A percentile compares a stretch with the other conserved stretches of the same genome.
Conservation (phyloP, 371 early-diverging fungal species). For the Lichtheimia ornata region DNA sequence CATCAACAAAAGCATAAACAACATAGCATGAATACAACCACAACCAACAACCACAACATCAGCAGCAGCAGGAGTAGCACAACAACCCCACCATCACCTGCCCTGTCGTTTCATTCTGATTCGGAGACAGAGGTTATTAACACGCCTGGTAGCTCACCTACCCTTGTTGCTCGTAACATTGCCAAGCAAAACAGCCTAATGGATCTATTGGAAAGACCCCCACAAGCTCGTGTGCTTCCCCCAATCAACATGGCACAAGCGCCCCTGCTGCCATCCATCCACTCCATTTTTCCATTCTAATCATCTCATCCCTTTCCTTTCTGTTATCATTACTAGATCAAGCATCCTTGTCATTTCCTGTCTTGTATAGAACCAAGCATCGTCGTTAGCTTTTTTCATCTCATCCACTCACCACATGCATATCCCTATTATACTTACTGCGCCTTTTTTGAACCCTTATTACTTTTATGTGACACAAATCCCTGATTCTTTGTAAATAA, state of each 20-base stretch:
- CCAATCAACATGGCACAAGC: constrained; percentile 30
- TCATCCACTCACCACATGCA: constrained; percentile 7
- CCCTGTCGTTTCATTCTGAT: constrained; percentile 45
- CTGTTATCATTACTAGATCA: neutral
- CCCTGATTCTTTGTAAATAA: constrained; percentile 1
- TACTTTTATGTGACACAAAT: neutral
- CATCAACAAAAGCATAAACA: neutral
- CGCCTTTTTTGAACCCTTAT: no score
- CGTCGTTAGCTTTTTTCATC: neutral
- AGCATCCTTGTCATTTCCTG: constrained; percentile 1
- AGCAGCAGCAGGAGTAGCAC: neutral
- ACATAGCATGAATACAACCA: constrained; percentile 5
- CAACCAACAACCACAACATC: neutral
- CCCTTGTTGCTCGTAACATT: constrained; percentile 22
- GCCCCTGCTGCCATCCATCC: constrained; percentile 26
- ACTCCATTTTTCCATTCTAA: constrained; percentile 34
- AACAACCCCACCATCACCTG: constrained; percentile 44
- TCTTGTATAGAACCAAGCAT: constrained; percentile 1
- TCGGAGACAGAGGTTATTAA: constrained; percentile 38
- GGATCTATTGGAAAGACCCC: constrained; percentile 47
- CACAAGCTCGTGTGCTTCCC: constrained; percentile 50
- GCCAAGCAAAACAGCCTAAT: constrained; percentile 25
- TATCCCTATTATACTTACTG: neutral
- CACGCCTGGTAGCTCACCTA: constrained; percentile 48
- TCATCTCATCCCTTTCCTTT: constrained; percentile 4